A percentile compares a stretch with the other conserved stretches of the same genome.
These are phyloP conservation scores for Lactuca sativa DNA, from an alignment of 129 eudicot genomes.

Conservation along the genomic window DNA sequence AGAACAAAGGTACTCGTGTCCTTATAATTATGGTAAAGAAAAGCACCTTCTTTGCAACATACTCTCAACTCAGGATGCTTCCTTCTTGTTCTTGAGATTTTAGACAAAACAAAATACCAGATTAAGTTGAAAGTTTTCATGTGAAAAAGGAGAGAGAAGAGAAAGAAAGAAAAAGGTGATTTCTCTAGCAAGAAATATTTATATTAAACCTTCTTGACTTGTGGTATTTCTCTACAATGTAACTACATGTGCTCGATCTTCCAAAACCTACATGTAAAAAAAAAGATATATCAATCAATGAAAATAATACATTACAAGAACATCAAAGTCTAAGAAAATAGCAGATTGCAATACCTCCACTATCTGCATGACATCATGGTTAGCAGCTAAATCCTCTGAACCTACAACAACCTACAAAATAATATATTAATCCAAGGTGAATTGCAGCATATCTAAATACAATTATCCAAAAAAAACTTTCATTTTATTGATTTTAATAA, in stretches of 20 bases:
- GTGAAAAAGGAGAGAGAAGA: conserved; percentile 7
- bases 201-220: conserved; percentile 63
- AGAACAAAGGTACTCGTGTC: too few species aligned
- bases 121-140: conserved; percentile 7
- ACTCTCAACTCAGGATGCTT: conserved; percentile 97
- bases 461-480: not conserved
- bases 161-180: conserved; percentile 40
- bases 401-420: conserved; percentile 87
- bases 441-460: not conserved
- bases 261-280: conserved; percentile 69
- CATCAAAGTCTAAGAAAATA: not conserved
- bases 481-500: not conserved
- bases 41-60: conserved; percentile 81
- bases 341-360: conserved; percentile 60
- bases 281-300: conserved; percentile 37
- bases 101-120: not conserved
- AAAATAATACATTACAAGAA: not conserved
- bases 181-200: conserved; percentile 70
- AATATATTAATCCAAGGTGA: not conserved
- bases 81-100: conserved; percentile 82
- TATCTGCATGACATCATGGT: conserved; percentile 99
- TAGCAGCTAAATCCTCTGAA: conserved; percentile 98
- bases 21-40: not conserved
- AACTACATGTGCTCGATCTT: too few species aligned
- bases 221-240: too few species aligned